Base-by-base conservation (phyloP, 2,329 filamentous ascomycete genomes). In the Colletotrichum cuscutae region DNA sequence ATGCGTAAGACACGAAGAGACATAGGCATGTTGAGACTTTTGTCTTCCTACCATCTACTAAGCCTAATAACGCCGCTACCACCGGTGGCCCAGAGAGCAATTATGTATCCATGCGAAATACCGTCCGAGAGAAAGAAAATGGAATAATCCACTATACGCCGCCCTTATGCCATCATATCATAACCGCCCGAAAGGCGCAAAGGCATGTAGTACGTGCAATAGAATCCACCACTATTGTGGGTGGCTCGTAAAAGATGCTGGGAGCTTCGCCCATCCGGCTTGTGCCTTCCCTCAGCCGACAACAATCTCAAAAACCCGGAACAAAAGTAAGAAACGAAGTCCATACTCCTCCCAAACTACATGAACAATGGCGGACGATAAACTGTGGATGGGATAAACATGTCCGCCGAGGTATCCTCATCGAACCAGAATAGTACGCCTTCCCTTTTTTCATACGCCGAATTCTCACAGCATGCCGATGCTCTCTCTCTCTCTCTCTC, bases 161-260 rank as follows among this genome's bases (percentile, higher is more conserved):
- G 59, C 65, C 69, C 58, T 72, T 59, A 68, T 72, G 69, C 69
- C 59, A 37, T 72, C 69, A 22, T 64, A n/a, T 68, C 65, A 49
- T 53, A 30, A 26, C 65, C 26, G 58, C 49, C 42, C 46, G 52
- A 24, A 19, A 22, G 30, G 30, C 28, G 56, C 9, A 35, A 42
- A 57, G 37, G 24, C 46, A 35, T 58, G 30, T 26, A 35, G 12
- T 22, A 22, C 28, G 56, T 22, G 28, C 28, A 62, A 12, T 13
- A 12, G 22, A 56, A 11, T 22, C 28, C 54, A 30, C 35, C 15
- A 13, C 28, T 15, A n/a, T 12, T 28, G 28, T 11, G 15, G 30
- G 5, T 57, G 12, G 49, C 49, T 42, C 11, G 65, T 62, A 24
- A 54, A 62, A 19, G n/a, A 61, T 54, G 13, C 8, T 30, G 12